phyloP scores from a whole-genome alignment of 768 basidiomycete species.

The Mycena albidolilacea region DNA sequence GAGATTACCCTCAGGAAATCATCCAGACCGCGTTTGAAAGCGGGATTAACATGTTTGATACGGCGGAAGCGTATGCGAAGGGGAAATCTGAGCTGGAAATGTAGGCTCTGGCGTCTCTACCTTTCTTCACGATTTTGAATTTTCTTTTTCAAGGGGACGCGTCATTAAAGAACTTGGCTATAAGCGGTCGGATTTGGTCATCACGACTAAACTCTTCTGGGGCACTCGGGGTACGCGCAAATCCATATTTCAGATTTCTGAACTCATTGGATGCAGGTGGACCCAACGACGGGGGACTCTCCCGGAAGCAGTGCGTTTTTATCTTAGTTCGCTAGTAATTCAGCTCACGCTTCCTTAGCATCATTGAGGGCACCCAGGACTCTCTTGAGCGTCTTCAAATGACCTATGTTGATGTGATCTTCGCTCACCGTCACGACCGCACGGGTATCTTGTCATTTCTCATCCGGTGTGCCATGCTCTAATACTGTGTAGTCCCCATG shows the following conservation, averaged over 20 bases:
- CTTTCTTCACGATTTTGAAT: neutral
- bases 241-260: neutral
- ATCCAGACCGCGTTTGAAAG: conserved; percentile 83
- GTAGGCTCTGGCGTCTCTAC: conserved; percentile 51
- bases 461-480: neutral
- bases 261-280: conserved; percentile 47
- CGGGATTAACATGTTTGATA: conserved; percentile 70
- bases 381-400: conserved; percentile 77
- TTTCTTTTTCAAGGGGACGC: conserved; percentile 63
- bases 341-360: conserved; percentile 52
- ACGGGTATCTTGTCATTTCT: conserved; percentile 54
- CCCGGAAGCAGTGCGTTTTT: conserved; percentile 68
- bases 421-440: conserved; percentile 78
- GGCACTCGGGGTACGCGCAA: conserved; percentile 59
- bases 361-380: conserved; percentile 82
- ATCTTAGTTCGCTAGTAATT: neutral
- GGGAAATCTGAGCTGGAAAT: conserved; percentile 85
- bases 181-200: conserved; percentile 76
- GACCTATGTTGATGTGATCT: conserved; percentile 82
- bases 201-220: conserved; percentile 90
- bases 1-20: conserved; percentile 76
- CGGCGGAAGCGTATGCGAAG: conserved; percentile 73
- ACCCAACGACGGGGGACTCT: conserved; percentile 70
- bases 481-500: conserved; percentile 63
- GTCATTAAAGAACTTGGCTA: conserved; percentile 82